phyloP scores from a whole-genome alignment of 148 eudicot genomes.

The Nepenthes mirabilis region DNA sequence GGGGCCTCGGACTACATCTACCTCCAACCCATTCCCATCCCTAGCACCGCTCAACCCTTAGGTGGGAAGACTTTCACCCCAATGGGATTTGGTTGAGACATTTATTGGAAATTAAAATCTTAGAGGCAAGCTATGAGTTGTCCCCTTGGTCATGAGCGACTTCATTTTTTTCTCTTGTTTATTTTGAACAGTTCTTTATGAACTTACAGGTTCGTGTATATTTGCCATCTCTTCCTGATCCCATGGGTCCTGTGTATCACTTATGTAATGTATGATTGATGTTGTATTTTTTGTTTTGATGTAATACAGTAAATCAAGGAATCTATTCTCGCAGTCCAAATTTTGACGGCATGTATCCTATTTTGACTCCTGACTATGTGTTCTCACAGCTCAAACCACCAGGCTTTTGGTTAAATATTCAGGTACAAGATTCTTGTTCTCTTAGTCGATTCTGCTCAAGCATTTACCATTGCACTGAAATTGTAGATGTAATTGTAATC shows the following conservation, averaged over 20 bases:
- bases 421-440: not conserved
- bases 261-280: not conserved
- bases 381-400: not conserved
- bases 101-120: too few species aligned
- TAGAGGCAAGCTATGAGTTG: too few species aligned
- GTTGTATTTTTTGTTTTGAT: not conserved
- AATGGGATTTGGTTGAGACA: too few species aligned
- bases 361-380: not conserved
- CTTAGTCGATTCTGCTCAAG: not conserved
- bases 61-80: too few species aligned
- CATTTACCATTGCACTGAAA: not conserved
- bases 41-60: too few species aligned
- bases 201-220: not conserved
- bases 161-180: not conserved
- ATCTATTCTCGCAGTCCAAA: constrained; percentile 3
- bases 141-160: too few species aligned
- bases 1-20: too few species aligned
- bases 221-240: not conserved
- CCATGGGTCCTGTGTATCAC: not conserved
- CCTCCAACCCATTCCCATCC: too few species aligned
- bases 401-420: constrained; percentile 12
- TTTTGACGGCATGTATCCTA: constrained; percentile 1
- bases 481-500: not conserved
- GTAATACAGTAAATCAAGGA: constrained; percentile 8
- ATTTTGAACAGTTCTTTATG: not conserved